A percentile compares a stretch with the other conserved stretches of the same genome.
These are phyloP conservation scores for Tolypocladium tropicale DNA, from an alignment of 2,329 filamentous ascomycete genomes.

Conservation along the genomic window DNA sequence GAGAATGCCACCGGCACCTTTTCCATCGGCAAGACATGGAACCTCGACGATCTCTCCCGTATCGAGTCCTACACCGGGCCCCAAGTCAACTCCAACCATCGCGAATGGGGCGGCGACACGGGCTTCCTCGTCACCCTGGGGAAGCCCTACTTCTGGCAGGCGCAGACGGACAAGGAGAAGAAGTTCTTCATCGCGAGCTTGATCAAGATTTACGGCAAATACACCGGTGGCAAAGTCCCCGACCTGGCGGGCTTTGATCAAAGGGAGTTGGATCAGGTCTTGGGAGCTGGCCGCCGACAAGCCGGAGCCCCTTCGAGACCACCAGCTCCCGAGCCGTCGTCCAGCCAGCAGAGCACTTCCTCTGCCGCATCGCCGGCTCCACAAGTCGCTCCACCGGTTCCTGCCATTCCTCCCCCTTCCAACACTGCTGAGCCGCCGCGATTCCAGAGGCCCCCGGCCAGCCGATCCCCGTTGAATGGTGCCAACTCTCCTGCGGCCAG, in stretches of 20 bases:
- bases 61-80: constrained; percentile 73
- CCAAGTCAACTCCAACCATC: constrained; percentile 43
- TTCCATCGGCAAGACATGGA: constrained; percentile 98
- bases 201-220: constrained; percentile 94
- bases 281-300: constrained; percentile 43
- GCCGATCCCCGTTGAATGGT: constrained; percentile 27
- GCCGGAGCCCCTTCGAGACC: constrained; percentile 14
- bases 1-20: constrained; percentile 92
- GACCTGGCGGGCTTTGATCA: constrained; percentile 74
- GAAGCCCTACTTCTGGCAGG: constrained; percentile 97
- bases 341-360: constrained; percentile 10
- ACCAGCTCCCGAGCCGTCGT: constrained; percentile 14
- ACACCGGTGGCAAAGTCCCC: constrained; percentile 77
- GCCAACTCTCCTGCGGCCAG: constrained; percentile 39
- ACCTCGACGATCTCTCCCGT: constrained; percentile 75
- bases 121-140: constrained; percentile 84
- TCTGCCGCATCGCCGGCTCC: constrained; percentile 8
- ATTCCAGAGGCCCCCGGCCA: constrained; percentile 16
- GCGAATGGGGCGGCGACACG: constrained; percentile 71
- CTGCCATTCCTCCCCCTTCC: constrained; percentile 6
- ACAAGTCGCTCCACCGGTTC: constrained; percentile 4
- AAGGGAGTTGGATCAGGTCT: constrained; percentile 65
- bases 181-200: constrained; percentile 96
- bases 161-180: constrained; percentile 88
- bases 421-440: constrained; percentile 14